These are phyloP conservation scores for Phytophthora sansomeana DNA, from an alignment of 352 stramenopile species.

Conservation along the genomic window DNA sequence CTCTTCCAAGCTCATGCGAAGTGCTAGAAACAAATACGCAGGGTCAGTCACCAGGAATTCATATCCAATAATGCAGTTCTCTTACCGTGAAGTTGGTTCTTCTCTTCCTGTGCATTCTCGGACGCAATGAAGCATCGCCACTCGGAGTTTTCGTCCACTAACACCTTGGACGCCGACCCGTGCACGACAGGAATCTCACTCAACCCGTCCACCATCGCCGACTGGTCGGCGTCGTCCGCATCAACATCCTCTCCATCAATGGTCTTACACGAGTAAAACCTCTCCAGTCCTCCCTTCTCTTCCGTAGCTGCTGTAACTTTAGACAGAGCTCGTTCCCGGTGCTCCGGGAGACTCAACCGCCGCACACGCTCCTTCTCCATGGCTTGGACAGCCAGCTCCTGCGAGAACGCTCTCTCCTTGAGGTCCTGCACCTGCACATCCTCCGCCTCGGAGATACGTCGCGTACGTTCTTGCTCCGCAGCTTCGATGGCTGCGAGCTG, in stretches of 20 bases:
- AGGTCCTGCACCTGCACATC: slow-evolving; percentile 26
- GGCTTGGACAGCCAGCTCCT: slow-evolving; percentile 46
- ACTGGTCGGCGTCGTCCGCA: background rate
- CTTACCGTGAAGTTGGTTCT: slow-evolving; percentile 64
- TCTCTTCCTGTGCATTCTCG: slow-evolving; percentile 66
- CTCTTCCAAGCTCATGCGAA: slow-evolving; percentile 69
- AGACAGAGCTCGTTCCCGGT: slow-evolving; percentile 45
- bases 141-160: slow-evolving; percentile 66
- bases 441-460: slow-evolving; percentile 54
- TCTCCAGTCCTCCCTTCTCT: slow-evolving; percentile 17
- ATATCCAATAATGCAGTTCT: background rate
- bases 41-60: slow-evolving; percentile 1
- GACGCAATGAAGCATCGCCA: slow-evolving; percentile 78
- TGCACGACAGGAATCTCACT: slow-evolving; percentile 76
- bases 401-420: slow-evolving; percentile 40
- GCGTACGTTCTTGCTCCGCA: slow-evolving; percentile 54
- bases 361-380: slow-evolving; percentile 70
- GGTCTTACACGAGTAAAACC: slow-evolving; percentile 39
- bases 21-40: slow-evolving; percentile 35
- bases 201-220: slow-evolving; percentile 23
- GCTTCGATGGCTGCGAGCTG: slow-evolving; percentile 47
- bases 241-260: slow-evolving; percentile 15
- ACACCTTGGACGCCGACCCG: slow-evolving; percentile 58
- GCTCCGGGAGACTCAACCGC: slow-evolving; percentile 58
- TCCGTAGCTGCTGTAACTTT: background rate